These are phyloP conservation scores for Mucor indicus DNA, from an alignment of 371 early-diverging fungal species.

Conservation along the genomic window DNA sequence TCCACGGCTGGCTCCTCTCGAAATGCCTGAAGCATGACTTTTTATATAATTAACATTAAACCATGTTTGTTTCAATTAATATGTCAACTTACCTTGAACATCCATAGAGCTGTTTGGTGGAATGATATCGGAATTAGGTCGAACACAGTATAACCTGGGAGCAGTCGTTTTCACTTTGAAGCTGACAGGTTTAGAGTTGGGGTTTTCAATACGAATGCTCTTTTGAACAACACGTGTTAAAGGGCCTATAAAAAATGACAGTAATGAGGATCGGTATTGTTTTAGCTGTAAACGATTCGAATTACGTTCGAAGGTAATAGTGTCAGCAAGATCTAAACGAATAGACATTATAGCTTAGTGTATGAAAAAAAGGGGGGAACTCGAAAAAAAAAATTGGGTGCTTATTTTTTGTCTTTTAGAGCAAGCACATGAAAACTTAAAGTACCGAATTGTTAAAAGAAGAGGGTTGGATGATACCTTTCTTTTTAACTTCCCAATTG, in stretches of 20 bases:
- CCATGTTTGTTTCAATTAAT: too few species aligned
- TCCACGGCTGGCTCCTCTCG: slow-evolving; percentile 67
- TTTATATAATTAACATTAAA: neutral
- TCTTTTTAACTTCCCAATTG: too few species aligned
- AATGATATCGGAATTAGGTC: slow-evolving; percentile 85
- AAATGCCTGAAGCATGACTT: slow-evolving; percentile 77
- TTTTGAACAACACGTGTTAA: slow-evolving; percentile 58
- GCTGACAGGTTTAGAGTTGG: slow-evolving; percentile 53
- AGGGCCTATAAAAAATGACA: slow-evolving; percentile 51
- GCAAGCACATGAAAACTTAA: too few species aligned
- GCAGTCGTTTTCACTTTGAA: slow-evolving; percentile 95
- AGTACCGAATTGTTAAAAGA: too few species aligned
- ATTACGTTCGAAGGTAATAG: slow-evolving; percentile 23
- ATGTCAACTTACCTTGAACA: slow-evolving; percentile 63
- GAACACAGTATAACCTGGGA: slow-evolving; percentile 88
- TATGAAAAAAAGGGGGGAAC: too few species aligned
- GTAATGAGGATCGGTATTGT: too few species aligned
- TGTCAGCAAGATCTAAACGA: slow-evolving; percentile 11
- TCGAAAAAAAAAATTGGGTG: too few species aligned
- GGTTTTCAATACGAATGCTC: slow-evolving; percentile 56
- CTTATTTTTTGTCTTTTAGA: too few species aligned
- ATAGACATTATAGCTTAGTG: too few species aligned
- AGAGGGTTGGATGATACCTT: too few species aligned
- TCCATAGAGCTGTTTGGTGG: slow-evolving; percentile 55
- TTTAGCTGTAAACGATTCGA: too few species aligned